Percentiles rank a stretch among this genome's conserved stretches.
Conservation (phyloP, 176 grass and related monocot species). For the Rhynchospora breviuscula region DNA sequence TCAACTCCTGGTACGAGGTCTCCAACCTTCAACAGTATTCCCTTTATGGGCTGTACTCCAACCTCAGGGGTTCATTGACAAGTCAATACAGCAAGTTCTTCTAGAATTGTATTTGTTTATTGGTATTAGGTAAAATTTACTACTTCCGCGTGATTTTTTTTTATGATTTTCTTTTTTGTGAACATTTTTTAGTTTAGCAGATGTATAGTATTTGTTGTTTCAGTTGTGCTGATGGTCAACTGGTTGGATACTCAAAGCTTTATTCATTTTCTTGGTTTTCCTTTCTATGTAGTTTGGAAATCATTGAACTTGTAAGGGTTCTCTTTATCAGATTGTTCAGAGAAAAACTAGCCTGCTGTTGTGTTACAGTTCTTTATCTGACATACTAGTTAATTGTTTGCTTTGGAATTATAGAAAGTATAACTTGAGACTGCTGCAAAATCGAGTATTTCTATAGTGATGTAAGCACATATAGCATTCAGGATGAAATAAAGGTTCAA, state of each 20-base stretch:
- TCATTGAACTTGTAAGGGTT: neutral
- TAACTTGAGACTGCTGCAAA: neutral
- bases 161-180: neutral
- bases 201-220: constrained; percentile 22
- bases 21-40: constrained; percentile 89
- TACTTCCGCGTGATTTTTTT: constrained; percentile 10
- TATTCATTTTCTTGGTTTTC: constrained; percentile 2
- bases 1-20: constrained; percentile 98
- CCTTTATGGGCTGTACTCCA: constrained; percentile 75
- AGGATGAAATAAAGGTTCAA: neutral
- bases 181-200: neutral
- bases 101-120: constrained; percentile 21
- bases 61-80: constrained; percentile 63
- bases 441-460: neutral
- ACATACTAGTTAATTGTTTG: neutral
- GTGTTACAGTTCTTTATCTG: neutral
- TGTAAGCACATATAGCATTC: neutral
- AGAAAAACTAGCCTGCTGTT: neutral
- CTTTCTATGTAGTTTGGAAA: neutral
- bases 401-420: neutral
- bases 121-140: constrained; percentile 23
- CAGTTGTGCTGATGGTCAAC: neutral
- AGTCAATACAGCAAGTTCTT: constrained; percentile 74
- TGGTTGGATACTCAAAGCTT: neutral
- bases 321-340: neutral